Conservation (phyloP, 257 asterid genomes). For the Ligustrum vulgare region DNA sequence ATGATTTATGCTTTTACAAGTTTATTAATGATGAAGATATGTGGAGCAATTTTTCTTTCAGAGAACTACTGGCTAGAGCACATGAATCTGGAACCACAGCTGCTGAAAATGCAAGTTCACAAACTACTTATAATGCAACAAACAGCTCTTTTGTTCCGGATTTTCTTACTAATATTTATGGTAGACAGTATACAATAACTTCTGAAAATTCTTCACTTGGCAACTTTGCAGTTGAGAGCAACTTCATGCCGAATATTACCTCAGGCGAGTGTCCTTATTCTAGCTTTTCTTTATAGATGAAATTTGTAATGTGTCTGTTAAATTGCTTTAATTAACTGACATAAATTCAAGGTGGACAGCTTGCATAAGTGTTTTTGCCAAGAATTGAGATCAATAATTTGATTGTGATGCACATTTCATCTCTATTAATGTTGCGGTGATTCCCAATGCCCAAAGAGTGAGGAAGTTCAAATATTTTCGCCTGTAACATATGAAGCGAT, state of each 20-base stretch:
- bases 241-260: constrained; percentile 11
- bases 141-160: constrained; percentile 18
- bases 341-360: constrained; percentile 15
- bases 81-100: constrained; percentile 33
- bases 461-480: background rate
- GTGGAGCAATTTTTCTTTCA: constrained; percentile 37
- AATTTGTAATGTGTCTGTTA: background rate
- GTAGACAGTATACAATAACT: constrained; percentile 26
- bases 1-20: constrained; percentile 5
- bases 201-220: constrained; percentile 24
- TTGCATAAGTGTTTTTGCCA: constrained; percentile 3
- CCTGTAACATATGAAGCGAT: constrained; percentile 6
- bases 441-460: background rate
- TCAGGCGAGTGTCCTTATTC: constrained; percentile 27
- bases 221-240: constrained; percentile 17
- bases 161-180: constrained; percentile 24
- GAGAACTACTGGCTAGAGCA: constrained; percentile 43
- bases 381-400: background rate
- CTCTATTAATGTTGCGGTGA: background rate
- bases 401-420: background rate
- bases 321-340: background rate
- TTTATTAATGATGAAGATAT: constrained; percentile 24
- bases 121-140: constrained; percentile 18
- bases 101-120: constrained; percentile 13
- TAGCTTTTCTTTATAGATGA: constrained; percentile 3